Base-by-base conservation (phyloP, 176 grass and related monocot species). In the Triticum urartu region DNA sequence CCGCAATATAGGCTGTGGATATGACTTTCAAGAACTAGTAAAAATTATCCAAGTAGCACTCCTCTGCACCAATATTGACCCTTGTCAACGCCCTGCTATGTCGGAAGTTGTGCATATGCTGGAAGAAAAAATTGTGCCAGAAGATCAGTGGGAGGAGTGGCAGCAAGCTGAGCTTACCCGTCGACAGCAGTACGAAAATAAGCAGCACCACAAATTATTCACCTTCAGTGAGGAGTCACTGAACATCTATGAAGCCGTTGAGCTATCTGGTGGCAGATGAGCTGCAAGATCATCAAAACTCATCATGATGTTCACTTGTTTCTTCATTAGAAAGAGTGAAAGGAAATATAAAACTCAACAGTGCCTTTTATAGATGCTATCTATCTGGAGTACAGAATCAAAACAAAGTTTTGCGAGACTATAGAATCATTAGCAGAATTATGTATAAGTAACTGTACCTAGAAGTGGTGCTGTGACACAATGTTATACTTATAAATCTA, bases 71-170 rank as follows among this genome's bases (percentile, higher is more conserved):
- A 82, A 95, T 30, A 38, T 77, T 69, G 82, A 72, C 1, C 92
- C 88, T 40, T 67, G 90, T 40, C 73, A 79, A 47, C 92, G 95
- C 26, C 95, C 95, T 3, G 59, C 81, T 9, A 97, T 97, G 95
- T 97, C 95, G 4, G 91, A 97, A 38, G 93, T 97, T 7, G 91
- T 97, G 68, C 75, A 90, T 36, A 95, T 97, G 89, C 79, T 97
- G 45, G 92, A 95, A 93, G 93, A 89, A 74, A 91, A 95, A 13
- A 79, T 80, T 50, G 81, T 88, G 24, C 86, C 90, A 3, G 81
- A 42, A 25, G 85, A 91, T 77, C 83, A 68, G 20, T 95, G 93
- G 95, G 76, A 97, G 62, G 91, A 95, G 35, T 94, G 93, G 93
- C 95, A 93, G 70, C 25, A 24, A 36, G 81, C 92, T 63, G 91